Base-by-base conservation (phyloP, 2,329 filamentous ascomycete genomes). In the Aspergillus clavatus region DNA sequence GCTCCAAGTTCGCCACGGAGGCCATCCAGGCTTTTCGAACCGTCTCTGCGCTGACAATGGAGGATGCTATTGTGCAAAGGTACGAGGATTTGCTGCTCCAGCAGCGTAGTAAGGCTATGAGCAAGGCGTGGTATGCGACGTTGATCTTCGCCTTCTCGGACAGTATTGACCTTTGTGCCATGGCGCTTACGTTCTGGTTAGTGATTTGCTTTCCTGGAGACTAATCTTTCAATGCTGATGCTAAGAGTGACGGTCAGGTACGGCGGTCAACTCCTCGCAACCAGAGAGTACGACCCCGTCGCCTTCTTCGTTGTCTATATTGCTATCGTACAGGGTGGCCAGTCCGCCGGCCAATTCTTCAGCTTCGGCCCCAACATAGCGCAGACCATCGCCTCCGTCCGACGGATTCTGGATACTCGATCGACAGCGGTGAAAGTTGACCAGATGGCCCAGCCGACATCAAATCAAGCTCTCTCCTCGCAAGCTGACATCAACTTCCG, bases 1-100 rank as follows among this genome's bases (percentile, higher is more conserved):
- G 83, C 56, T 86, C 85, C 16, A 80, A 86, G 55, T 88, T 89
- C 54, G 86, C 84, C 0, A 79, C 84, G 1, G 86, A 90, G 61
- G 79, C 84, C 3, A 86, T 89, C 31, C 77, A 81, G 1, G 85
- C 85, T 0, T 87, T 87, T 62, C 76, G 86, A 7, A 89, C 86
- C 0, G 86, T 89, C 4, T 71, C 82, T 0, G 77, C 83, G 1
- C 72, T 89, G 14, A 86, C 82, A 1, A 78, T 89, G 58, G 86
- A 89, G 59, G 74, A 82, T 46, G 71, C 74, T 11, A 86, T 89
- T 47, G 73, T 77, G 33, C 58, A 73, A 3, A 76, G 83, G 26
- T 90, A 89, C 55, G 68, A 78, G 14, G 60, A 50, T 0, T 72
- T 88, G 2, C 74, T 89, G 7, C 63, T 67, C 3, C 62, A 72